Percentiles rank a stretch among this genome's conserved stretches.
phyloP scores from a whole-genome alignment of 2,329 filamentous ascomycete genomes.

The Penicillium sp. region DNA sequence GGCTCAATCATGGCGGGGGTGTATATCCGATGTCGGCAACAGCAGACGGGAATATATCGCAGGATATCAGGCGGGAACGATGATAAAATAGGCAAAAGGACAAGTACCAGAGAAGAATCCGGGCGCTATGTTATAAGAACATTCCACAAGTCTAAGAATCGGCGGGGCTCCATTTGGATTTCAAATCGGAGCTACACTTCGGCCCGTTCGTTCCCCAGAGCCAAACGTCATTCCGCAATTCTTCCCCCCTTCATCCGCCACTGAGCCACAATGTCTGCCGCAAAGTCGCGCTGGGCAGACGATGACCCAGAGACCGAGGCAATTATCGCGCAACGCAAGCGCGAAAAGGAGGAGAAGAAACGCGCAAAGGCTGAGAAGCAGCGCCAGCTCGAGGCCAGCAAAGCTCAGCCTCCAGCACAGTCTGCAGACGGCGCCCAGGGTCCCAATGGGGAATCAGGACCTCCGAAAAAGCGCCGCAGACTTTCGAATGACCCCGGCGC shows the following conservation, averaged over 20 bases:
- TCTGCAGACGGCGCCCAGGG: constrained; percentile 20
- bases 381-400: constrained; percentile 53
- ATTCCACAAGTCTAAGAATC: constrained; percentile 9
- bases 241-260: not conserved
- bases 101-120: constrained; percentile 6
- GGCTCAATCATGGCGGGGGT: constrained; percentile 41
- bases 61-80: not conserved
- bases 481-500: constrained; percentile 50
- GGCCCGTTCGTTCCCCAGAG: constrained; percentile 25
- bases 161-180: constrained; percentile 27
- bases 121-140: not conserved
- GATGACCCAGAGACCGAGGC: constrained; percentile 74
- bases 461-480: constrained; percentile 58
- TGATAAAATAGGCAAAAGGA: not conserved
- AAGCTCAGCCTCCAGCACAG: constrained; percentile 38
- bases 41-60: not conserved
- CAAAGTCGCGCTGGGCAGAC: constrained; percentile 81
- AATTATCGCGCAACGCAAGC: constrained; percentile 63
- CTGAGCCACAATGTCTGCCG: constrained; percentile 51
- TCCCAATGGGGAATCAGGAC: constrained; percentile 32
- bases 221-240: constrained; percentile 22
- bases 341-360: constrained; percentile 85
- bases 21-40: constrained; percentile 9
- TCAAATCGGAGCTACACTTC: constrained; percentile 31
- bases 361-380: constrained; percentile 77